Percentiles rank a stretch among this genome's conserved stretches.
Evolutionary conservation across 2,329 filamentous ascomycete species (phyloP).

Genomic region (Penicillium digitatum): DNA sequence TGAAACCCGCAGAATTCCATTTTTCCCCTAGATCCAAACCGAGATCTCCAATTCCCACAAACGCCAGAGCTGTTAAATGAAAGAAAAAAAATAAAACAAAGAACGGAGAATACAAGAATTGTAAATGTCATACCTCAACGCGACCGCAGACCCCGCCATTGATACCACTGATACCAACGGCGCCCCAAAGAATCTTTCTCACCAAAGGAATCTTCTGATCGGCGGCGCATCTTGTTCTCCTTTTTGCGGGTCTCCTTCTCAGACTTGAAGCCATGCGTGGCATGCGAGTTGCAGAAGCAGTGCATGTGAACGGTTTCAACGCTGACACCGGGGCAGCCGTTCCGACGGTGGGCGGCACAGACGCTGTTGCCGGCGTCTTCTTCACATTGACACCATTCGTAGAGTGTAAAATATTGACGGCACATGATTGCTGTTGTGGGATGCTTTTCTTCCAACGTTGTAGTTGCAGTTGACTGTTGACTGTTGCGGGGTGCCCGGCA

Average conservation of each 20-base stretch:
- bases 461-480: background rate
- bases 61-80: conserved; percentile 18
- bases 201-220: conserved; percentile 22
- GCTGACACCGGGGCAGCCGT: conserved; percentile 30
- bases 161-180: conserved; percentile 31
- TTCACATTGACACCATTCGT: conserved; percentile 40
- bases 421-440: conserved; percentile 27
- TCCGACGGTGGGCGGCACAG: conserved; percentile 28
- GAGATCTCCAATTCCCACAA: conserved; percentile 7
- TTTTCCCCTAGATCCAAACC: background rate
- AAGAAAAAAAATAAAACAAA: conserved; percentile 1
- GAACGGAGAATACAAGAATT: background rate
- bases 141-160: conserved; percentile 26
- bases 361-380: conserved; percentile 32
- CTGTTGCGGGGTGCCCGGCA: background rate
- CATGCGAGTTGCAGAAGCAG: conserved; percentile 38
- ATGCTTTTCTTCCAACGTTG: background rate
- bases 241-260: conserved; percentile 31
- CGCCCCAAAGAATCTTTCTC: conserved; percentile 25
- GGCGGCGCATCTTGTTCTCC: conserved; percentile 20
- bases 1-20: background rate
- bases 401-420: conserved; percentile 36
- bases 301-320: conserved; percentile 40
- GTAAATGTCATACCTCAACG: conserved; percentile 9
- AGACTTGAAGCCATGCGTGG: conserved; percentile 30